Evolutionary conservation across 352 stramenopile genomes (phyloP).

Genomic region (Thalassiosira hispida): DNA sequence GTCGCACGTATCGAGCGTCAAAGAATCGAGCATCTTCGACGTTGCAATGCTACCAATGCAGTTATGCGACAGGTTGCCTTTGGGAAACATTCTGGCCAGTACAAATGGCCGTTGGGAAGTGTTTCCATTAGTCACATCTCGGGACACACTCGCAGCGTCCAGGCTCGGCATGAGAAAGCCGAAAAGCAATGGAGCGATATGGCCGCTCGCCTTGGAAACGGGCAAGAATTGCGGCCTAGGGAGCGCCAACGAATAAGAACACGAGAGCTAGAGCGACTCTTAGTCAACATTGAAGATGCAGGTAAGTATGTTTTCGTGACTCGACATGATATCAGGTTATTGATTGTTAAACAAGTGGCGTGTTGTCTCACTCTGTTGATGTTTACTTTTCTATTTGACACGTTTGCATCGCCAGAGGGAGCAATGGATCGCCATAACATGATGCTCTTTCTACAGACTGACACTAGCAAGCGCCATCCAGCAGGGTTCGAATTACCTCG

Average conservation of each 20-base stretch:
- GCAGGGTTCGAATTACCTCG: constrained; percentile 70
- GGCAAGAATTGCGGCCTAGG: constrained; percentile 51
- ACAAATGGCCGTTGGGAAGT: constrained; percentile 80
- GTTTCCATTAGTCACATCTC: constrained; percentile 71
- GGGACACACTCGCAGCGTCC: constrained; percentile 71
- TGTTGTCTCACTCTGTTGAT: constrained; percentile 3
- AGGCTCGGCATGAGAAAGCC: constrained; percentile 77
- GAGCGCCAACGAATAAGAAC: constrained; percentile 65
- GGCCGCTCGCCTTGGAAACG: constrained; percentile 41
- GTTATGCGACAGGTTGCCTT: constrained; percentile 78
- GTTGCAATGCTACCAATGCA: constrained; percentile 65
- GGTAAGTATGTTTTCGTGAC: constrained; percentile 52
- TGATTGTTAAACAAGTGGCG: not conserved
- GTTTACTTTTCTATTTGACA: not conserved
- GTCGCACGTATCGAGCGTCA: constrained; percentile 66
- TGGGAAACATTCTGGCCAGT: constrained; percentile 75
- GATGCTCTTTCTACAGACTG: constrained; percentile 79
- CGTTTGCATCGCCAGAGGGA: constrained; percentile 45
- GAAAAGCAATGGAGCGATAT: constrained; percentile 84
- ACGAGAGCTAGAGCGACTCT: constrained; percentile 72
- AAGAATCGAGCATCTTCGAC: constrained; percentile 71
- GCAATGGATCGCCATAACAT: constrained; percentile 84
- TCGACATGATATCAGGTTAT: not conserved
- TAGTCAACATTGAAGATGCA: constrained; percentile 77
- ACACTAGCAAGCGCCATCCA: constrained; percentile 63